phyloP scores from a whole-genome alignment of 495 filamentous ascomycete genomes.

The Penicillium psychrofluorescens region DNA sequence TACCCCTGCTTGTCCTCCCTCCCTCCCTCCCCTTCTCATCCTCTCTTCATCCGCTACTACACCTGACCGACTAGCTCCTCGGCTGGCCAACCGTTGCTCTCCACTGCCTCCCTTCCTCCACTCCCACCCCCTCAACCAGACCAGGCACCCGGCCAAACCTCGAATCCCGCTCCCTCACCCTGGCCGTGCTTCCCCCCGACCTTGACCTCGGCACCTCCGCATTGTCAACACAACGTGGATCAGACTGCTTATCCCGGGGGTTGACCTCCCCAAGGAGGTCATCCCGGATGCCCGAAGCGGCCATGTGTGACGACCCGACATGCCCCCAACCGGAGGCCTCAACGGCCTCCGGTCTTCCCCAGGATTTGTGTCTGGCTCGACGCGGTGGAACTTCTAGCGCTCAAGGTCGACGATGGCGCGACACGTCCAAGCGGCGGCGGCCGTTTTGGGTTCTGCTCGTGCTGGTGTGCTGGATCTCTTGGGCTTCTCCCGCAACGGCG shows the following conservation, averaged over 20 bases:
- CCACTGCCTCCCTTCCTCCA: background rate
- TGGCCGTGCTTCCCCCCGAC: background rate
- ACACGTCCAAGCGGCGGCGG: slow-evolving; percentile 16
- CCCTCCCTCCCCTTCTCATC: background rate
- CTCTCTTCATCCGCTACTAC: background rate
- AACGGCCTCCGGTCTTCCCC: background rate
- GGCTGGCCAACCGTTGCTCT: background rate
- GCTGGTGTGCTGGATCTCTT: slow-evolving; percentile 15
- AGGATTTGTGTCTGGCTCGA: background rate
- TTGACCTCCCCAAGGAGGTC: slow-evolving; percentile 44
- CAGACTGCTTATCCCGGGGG: slow-evolving; percentile 30
- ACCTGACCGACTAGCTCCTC: background rate
- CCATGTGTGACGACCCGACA: slow-evolving; percentile 27
- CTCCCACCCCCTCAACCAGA: background rate
- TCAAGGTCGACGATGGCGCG: slow-evolving; percentile 16
- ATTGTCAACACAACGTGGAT: slow-evolving; percentile 36
- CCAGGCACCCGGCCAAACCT: background rate
- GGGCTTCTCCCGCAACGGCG: slow-evolving; percentile 31
- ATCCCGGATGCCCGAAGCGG: slow-evolving; percentile 27
- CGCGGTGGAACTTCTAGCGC: slow-evolving; percentile 1
- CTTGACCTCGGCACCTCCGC: slow-evolving; percentile 2
- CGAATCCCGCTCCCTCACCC: background rate
- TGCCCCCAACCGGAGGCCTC: slow-evolving; percentile 3
- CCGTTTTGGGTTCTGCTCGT: slow-evolving; percentile 12
- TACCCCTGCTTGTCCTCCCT: background rate